Conservation (phyloP, 139 green algal species). For the Picochlorum sp. region DNA sequence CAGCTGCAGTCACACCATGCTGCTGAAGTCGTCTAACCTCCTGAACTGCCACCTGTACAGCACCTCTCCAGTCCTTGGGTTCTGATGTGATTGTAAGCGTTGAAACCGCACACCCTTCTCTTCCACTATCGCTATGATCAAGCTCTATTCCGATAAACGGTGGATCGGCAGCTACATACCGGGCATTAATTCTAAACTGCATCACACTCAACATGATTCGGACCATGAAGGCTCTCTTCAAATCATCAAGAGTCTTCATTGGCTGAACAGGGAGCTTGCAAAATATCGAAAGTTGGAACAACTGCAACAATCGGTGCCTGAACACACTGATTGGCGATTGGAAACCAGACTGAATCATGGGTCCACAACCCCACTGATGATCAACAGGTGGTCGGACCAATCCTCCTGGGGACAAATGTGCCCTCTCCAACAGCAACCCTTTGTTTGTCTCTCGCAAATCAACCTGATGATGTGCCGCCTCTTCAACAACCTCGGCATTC, state of each 20-base stretch:
- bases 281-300: slow-evolving; percentile 92
- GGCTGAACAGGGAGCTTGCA: slow-evolving; percentile 86
- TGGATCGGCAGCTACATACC: slow-evolving; percentile 49
- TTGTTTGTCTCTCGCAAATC: background rate
- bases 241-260: slow-evolving; percentile 60
- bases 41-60: slow-evolving; percentile 55
- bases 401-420: background rate
- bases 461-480: background rate
- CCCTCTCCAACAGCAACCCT: slow-evolving; percentile 1
- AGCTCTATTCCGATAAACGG: slow-evolving; percentile 86
- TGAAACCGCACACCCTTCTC: slow-evolving; percentile 89
- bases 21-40: slow-evolving; percentile 82
- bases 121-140: slow-evolving; percentile 76
- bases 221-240: slow-evolving; percentile 66
- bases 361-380: slow-evolving; percentile 61
- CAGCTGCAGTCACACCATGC: slow-evolving; percentile 74
- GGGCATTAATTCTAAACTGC: slow-evolving; percentile 81
- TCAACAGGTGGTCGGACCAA: slow-evolving; percentile 77
- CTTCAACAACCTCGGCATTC: slow-evolving; percentile 5
- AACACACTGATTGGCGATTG: slow-evolving; percentile 69
- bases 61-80: slow-evolving; percentile 76
- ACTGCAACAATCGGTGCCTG: slow-evolving; percentile 87
- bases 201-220: slow-evolving; percentile 85
- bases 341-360: slow-evolving; percentile 17
- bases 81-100: slow-evolving; percentile 90